Percentiles rank a stretch among this genome's conserved stretches.
These are phyloP conservation scores for Umbelopsis vinacea DNA, from an alignment of 192 early-diverging fungal species.

Conservation along the genomic window DNA sequence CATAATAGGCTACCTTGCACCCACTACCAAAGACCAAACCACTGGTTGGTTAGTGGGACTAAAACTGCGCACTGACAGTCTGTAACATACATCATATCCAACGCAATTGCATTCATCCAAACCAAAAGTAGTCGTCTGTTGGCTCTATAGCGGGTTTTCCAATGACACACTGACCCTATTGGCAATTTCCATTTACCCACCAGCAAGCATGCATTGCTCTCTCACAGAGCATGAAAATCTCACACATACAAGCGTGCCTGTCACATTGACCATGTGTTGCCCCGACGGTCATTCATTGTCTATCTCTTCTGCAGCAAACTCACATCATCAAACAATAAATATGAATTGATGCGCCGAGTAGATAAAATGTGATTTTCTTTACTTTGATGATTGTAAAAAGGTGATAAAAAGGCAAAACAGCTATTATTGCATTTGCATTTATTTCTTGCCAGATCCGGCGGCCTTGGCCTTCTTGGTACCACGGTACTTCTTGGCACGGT, in stretches of 20 bases:
- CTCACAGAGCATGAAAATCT: no score
- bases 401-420: conserved; percentile 18
- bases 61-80: not conserved
- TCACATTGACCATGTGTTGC: no score
- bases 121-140: no score
- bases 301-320: not conserved
- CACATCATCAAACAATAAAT: not conserved
- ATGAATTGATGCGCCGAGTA: not conserved
- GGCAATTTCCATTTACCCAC: no score
- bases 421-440: conserved; percentile 45
- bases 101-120: no score
- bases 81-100: no score
- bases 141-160: no score
- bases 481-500: conserved; percentile 98
- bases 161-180: no score
- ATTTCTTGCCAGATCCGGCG: conserved; percentile 62
- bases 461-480: conserved; percentile 93
- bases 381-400: conserved; percentile 24
- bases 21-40: not conserved
- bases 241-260: no score
- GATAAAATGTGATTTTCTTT: conserved; percentile 10
- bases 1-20: not conserved
- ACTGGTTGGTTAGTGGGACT: not conserved
- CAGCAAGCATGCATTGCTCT: no score
- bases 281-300: no score